Conservation (phyloP, 345 rosid species). For the Citrus mangshanensis region DNA sequence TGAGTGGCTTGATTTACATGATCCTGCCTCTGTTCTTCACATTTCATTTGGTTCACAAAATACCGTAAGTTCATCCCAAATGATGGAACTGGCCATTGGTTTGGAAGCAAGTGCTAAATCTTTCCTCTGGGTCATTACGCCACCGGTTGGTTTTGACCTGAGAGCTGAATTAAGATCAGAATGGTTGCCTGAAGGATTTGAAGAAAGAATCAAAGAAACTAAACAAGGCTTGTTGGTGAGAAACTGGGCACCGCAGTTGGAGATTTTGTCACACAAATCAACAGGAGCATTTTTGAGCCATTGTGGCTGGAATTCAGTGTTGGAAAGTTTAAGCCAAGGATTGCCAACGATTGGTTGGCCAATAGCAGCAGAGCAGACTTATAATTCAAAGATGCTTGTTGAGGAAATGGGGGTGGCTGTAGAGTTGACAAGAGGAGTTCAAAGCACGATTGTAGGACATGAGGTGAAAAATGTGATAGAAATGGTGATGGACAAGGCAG, state of each 20-base stretch:
- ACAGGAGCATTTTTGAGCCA: slow-evolving; percentile 49
- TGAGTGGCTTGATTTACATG: slow-evolving; percentile 35
- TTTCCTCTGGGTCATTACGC: slow-evolving; percentile 51
- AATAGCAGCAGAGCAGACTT: slow-evolving; percentile 45
- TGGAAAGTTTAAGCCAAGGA: slow-evolving; percentile 58
- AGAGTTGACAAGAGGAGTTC: slow-evolving; percentile 42
- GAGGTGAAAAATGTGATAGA: slow-evolving; percentile 35
- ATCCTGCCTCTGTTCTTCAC: slow-evolving; percentile 36
- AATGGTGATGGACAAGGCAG: slow-evolving; percentile 29
- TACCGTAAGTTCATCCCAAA: slow-evolving; percentile 35
- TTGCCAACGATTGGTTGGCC: slow-evolving; percentile 60
- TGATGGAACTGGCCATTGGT: slow-evolving; percentile 46
- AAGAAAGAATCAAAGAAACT: slow-evolving; percentile 16
- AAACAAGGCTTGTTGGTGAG: slow-evolving; percentile 37
- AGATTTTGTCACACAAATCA: slow-evolving; percentile 39
- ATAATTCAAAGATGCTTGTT: slow-evolving; percentile 44
- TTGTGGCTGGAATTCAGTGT: slow-evolving; percentile 55
- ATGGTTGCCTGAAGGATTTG: slow-evolving; percentile 50
- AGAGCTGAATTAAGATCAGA: slow-evolving; percentile 35
- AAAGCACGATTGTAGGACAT: slow-evolving; percentile 4
- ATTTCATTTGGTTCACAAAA: slow-evolving; percentile 55
- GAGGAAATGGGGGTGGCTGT: slow-evolving; percentile 52
- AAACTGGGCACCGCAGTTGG: slow-evolving; percentile 55
- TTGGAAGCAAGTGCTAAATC: slow-evolving; percentile 37
- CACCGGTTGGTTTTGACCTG: slow-evolving; percentile 42